Percentiles rank a stretch among this genome's conserved stretches.
Conservation (phyloP, 768 basidiomycete species). For the Pisolithus sp. region DNA sequence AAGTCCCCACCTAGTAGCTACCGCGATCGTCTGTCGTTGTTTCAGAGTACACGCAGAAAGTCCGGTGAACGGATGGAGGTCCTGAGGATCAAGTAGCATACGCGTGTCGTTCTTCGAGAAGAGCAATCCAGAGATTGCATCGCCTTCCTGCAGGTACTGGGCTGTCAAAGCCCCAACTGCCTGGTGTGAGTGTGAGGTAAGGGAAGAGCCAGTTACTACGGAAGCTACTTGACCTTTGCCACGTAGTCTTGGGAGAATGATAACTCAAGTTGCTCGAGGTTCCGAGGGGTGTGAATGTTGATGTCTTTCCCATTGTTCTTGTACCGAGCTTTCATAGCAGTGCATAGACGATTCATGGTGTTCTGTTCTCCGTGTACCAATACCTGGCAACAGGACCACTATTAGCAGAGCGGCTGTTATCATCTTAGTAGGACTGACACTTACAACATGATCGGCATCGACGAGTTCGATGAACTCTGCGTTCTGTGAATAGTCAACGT, state of each 20-base stretch:
- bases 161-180: slow-evolving; percentile 87
- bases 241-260: slow-evolving; percentile 85
- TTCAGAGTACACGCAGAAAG: slow-evolving; percentile 76
- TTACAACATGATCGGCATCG: slow-evolving; percentile 82
- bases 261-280: slow-evolving; percentile 79
- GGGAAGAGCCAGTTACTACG: background rate
- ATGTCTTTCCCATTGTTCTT: slow-evolving; percentile 85
- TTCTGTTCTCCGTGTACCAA: slow-evolving; percentile 92
- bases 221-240: slow-evolving; percentile 59
- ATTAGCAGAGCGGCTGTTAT: background rate
- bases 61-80: slow-evolving; percentile 84
- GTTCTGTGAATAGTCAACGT: slow-evolving; percentile 95
- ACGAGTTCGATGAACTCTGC: slow-evolving; percentile 91
- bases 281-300: slow-evolving; percentile 89
- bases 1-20: slow-evolving; percentile 86
- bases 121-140: slow-evolving; percentile 74
- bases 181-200: slow-evolving; percentile 32
- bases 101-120: slow-evolving; percentile 93
- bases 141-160: slow-evolving; percentile 59
- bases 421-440: slow-evolving; percentile 18
- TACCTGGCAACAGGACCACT: slow-evolving; percentile 41
- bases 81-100: slow-evolving; percentile 84
- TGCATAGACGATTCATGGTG: slow-evolving; percentile 81
- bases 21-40: slow-evolving; percentile 74
- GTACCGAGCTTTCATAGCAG: slow-evolving; percentile 78